phyloP scores from a whole-genome alignment of 2,329 filamentous ascomycete species.

The Periconia macrospinosa region DNA sequence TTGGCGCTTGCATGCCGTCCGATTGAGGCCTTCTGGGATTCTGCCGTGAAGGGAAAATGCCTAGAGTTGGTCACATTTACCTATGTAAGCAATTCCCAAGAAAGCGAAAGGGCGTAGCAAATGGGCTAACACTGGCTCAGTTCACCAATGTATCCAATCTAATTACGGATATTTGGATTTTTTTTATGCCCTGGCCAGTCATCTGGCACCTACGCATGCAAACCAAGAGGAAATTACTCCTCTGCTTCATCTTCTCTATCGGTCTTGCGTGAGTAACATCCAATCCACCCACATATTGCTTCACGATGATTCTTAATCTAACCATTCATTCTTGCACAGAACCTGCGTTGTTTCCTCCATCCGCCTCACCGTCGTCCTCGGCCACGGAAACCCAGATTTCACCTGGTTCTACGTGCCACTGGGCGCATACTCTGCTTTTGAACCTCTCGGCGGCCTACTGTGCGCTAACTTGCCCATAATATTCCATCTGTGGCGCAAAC shows the following conservation, averaged over 20 bases:
- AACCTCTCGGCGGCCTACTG: constrained; percentile 38
- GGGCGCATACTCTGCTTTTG: constrained; percentile 38
- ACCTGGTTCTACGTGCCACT: constrained; percentile 39
- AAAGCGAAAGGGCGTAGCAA: background rate
- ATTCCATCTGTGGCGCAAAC: constrained; percentile 38
- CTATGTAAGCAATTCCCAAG: constrained; percentile 12
- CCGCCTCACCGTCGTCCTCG: constrained; percentile 34
- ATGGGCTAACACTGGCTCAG: background rate
- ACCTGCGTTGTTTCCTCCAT: constrained; percentile 37
- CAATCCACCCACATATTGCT: background rate
- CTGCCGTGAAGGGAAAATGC: constrained; percentile 27
- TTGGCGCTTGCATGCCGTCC: constrained; percentile 32
- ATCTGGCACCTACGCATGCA: constrained; percentile 38
- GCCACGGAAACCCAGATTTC: constrained; percentile 32
- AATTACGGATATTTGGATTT: constrained; percentile 37
- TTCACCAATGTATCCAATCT: constrained; percentile 40
- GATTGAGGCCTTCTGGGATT: constrained; percentile 34
- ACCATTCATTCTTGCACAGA: constrained; percentile 13
- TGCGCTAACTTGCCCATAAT: constrained; percentile 39
- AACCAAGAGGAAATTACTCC: constrained; percentile 34
- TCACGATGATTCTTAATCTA: background rate
- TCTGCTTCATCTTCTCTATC: constrained; percentile 36
- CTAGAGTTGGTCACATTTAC: constrained; percentile 32
- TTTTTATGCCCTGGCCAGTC: constrained; percentile 37
- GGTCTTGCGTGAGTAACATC: constrained; percentile 30